Evolutionary conservation across 139 green algal genomes (phyloP).

Genomic region (Chlorella sp.): DNA sequence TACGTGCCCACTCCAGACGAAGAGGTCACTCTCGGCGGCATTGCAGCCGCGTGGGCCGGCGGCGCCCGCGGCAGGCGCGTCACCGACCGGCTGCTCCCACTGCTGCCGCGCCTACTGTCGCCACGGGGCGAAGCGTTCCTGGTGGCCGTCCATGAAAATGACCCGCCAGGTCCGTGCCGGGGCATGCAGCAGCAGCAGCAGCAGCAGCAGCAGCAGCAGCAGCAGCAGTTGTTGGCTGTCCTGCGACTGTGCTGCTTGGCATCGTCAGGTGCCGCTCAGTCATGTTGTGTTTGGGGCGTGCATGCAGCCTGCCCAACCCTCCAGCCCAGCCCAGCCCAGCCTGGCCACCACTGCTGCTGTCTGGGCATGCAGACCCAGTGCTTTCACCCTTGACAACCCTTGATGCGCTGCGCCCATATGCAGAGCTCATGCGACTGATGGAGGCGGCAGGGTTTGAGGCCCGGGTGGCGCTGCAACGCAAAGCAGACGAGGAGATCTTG

Average conservation of each 20-base stretch:
- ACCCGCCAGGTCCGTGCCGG: conserved; percentile 61
- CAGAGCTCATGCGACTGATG: conserved; percentile 41
- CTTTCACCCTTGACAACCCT: too few relatives aligned
- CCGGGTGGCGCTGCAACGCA: conserved; percentile 47
- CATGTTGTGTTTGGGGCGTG: too few relatives aligned
- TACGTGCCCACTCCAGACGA: conserved; percentile 96
- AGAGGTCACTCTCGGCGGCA: conserved; percentile 74
- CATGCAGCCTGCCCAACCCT: too few relatives aligned
- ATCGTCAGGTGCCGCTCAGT: too few relatives aligned
- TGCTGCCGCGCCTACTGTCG: conserved; percentile 67
- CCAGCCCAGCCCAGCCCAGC: too few relatives aligned
- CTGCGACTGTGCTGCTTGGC: too few relatives aligned
- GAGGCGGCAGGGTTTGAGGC: conserved; percentile 38
- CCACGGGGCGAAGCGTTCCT: conserved; percentile 68
- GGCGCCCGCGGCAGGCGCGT: conserved; percentile 79
- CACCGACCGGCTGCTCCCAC: conserved; percentile 85
- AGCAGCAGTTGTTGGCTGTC: too few relatives aligned
- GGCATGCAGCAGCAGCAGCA: neutral
- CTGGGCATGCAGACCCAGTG: too few relatives aligned
- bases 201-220: too few relatives aligned
- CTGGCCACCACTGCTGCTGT: too few relatives aligned
- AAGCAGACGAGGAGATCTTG: conserved; percentile 78
- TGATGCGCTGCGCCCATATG: too few relatives aligned
- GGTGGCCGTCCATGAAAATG: conserved; percentile 84
- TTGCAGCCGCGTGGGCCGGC: conserved; percentile 91